Conservation (phyloP, 2,329 filamentous ascomycete species). For the Teratosphaeria pseudoeucalypti region DNA sequence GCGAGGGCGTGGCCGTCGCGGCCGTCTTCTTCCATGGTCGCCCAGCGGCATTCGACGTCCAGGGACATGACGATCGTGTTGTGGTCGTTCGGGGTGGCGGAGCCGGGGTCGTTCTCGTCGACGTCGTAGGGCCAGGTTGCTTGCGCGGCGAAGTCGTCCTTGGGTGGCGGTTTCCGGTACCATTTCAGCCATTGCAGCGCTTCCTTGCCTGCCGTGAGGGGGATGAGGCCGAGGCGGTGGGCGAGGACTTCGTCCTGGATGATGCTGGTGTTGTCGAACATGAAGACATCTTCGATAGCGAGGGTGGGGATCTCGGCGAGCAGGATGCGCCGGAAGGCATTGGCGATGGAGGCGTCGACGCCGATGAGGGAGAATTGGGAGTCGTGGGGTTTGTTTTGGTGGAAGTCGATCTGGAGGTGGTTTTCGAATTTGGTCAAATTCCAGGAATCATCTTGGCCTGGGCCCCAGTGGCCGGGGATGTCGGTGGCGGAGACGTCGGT, state of each 20-base stretch:
- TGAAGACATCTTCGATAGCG: slow-evolving; percentile 86
- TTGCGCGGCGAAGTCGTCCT: slow-evolving; percentile 44
- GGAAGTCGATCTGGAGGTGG: slow-evolving; percentile 66
- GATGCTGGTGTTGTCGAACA: slow-evolving; percentile 93
- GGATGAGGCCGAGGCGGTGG: slow-evolving; percentile 80
- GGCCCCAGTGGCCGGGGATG: slow-evolving; percentile 74
- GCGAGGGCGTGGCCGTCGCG: slow-evolving; percentile 45
- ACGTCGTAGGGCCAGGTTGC: slow-evolving; percentile 25
- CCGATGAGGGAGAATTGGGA: slow-evolving; percentile 85
- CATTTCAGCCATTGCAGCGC: slow-evolving; percentile 75
- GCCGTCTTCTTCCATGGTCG: slow-evolving; percentile 35
- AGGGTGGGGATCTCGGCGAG: slow-evolving; percentile 89
- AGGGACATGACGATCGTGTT: slow-evolving; percentile 79
- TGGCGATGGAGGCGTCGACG: slow-evolving; percentile 84
- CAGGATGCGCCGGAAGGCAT: slow-evolving; percentile 93
- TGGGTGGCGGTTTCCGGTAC: slow-evolving; percentile 57
- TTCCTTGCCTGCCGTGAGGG: slow-evolving; percentile 67
- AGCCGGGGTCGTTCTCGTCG: slow-evolving; percentile 29
- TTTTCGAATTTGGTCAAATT: slow-evolving; percentile 62
- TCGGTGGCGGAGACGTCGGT: slow-evolving; percentile 82
- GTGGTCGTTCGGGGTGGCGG: slow-evolving; percentile 54
- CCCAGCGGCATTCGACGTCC: slow-evolving; percentile 69
- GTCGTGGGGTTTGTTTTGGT: slow-evolving; percentile 68
- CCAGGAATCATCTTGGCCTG: slow-evolving; percentile 78
- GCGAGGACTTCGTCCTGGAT: slow-evolving; percentile 96